phyloP scores from a whole-genome alignment of 306 rosid genomes.

The Vigna trinervia region DNA sequence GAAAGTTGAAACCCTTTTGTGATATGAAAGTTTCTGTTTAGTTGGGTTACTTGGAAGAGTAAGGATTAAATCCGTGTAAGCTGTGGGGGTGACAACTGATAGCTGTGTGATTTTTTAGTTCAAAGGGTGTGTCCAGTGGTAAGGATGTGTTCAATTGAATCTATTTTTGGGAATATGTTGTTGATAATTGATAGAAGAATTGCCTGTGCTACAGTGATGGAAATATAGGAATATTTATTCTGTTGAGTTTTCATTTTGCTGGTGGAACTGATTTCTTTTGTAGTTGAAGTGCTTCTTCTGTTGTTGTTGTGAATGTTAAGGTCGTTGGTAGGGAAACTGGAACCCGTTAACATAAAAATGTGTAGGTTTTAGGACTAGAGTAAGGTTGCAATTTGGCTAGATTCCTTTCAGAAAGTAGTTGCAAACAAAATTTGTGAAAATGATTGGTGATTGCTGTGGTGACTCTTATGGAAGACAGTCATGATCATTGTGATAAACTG shows the following conservation, averaged over 20 bases:
- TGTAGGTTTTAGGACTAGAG: background rate
- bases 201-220: background rate
- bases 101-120: background rate
- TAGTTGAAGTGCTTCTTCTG: background rate
- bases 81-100: background rate
- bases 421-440: background rate
- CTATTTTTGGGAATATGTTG: background rate
- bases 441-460: background rate
- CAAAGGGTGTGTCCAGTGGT: background rate
- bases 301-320: background rate
- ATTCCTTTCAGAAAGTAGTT: slow-evolving; percentile 4
- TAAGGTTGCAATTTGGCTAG: background rate
- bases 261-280: slow-evolving; percentile 22
- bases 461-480: background rate
- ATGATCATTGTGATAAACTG: background rate
- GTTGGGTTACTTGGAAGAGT: background rate
- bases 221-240: background rate
- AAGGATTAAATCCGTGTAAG: background rate
- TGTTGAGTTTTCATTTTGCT: slow-evolving; percentile 5
- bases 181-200: background rate
- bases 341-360: background rate
- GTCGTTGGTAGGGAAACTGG: slow-evolving; percentile 5
- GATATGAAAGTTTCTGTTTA: slow-evolving; percentile 6
- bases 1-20: slow-evolving; percentile 15
- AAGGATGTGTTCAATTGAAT: background rate